Evolutionary conservation across 2,329 filamentous ascomycete genomes (phyloP), one percentile per base, ranked within the genome.

Genomic region (Alternaria alternata): DNA sequence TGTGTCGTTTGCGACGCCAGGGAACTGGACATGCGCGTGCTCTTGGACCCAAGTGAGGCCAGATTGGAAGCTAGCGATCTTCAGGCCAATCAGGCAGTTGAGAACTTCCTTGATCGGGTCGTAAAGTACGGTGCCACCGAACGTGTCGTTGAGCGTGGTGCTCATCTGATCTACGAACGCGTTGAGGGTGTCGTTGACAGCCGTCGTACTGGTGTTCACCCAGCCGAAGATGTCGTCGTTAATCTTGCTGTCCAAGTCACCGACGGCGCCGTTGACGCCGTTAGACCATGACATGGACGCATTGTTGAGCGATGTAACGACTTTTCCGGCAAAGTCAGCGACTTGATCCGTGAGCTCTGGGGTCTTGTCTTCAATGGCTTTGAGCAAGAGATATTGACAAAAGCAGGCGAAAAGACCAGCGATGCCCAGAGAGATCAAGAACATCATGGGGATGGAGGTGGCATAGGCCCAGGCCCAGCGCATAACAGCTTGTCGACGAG

Each of bases 21-120:
- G 95, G 69, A 99, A 90, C 61, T 87, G 83, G 69, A 99, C 86
- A 63, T 95, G 87, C 4, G 95, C 93, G 75, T 98, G 83, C 67
- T 98, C 90, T 71, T 91, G 87, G 11, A 97, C 91, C 94, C 94
- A 99, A 1, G 92, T 96, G n/a, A 98, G 84, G 12, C 91, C 95
- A 73, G 91, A 90, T 77, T 98, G 88, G 66, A 99, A 88, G 22
- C 89, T 87, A 67, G 91, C 88, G 64, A 98, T 85, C 82, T 98
- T 98, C 73, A 96, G 84, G 7, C 90, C 88, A 65, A 98, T 88
- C n/a, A 98, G 84, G 74, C 95, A 98, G 74, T 92, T 87, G 64
- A 97, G 85, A 34, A 97, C 88, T 43, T 92, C 90, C 71, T 88
- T 84, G 71, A 97, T 89, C 0, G 93, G 91, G 28, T 89, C 87